Evolutionary conservation across 805 yeast species (phyloP), one percentile per base, ranked within the genome.

Genomic region (Jamesozyma hellenica): DNA sequence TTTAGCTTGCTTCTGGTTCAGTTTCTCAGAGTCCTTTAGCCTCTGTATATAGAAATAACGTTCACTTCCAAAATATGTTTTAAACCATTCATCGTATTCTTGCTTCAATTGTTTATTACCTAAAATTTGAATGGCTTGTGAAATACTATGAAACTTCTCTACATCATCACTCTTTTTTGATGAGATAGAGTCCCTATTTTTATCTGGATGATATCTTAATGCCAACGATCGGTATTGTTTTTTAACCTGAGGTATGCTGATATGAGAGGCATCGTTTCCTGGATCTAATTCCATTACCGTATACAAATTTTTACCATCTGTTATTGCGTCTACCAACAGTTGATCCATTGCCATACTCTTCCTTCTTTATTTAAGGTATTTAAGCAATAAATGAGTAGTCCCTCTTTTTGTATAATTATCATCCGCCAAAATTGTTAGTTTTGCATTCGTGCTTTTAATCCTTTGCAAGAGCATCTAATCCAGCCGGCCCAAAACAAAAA

Each of bases 141-240:
- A 46, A n/a, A 62, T 34, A 16, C 34, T 36, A 15, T 48, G 52
- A 43, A 63, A 63, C 36, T 35, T 47, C 14, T 42, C 46, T 9
- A 39, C 42, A 14, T 43, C 39, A 14, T 40, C 39, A 4, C 6
- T 44, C 42, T 2, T 43, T 21, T 21, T 8, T 6, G 23, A 6
- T 5, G 23, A 6, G 8, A 5, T 8, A 8, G 23, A 21, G 23
- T 21, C 8, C 23, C 23, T 21, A 16, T 44, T 46, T 33, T 56
- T 56, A 40, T 56, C 61, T 3, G 61, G 61, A 39, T 56, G 61
- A 37, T 47, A 50, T 16, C 41, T 35, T 18, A 56, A 40, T n/a
- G 58, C 56, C 41, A 55, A 31, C 14, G 32, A 34, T 23, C 54
- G 44, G 36, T 47, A 55, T 16, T 39, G 48, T 28, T 39, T 51